Base-by-base conservation (phyloP, 495 filamentous ascomycete species). In the Penicillium riverlandense region DNA sequence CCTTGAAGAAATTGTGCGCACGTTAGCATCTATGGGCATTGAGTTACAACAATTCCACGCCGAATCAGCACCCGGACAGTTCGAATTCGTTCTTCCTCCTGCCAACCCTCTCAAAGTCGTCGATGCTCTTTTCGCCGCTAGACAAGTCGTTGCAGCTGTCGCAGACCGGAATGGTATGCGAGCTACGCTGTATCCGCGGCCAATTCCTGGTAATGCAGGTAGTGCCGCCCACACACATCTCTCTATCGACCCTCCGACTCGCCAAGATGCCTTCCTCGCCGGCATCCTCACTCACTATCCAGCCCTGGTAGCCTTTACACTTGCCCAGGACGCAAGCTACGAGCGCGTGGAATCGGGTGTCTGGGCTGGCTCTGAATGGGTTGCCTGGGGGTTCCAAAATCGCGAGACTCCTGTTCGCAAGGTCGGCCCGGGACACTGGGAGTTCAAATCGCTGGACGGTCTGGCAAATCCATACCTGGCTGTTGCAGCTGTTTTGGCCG, bases 111-210 rank as follows among this genome's bases (percentile, higher is more conserved):
- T 92, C 4, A 60, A 70, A 5, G 86, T 88, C 0, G 77, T 88
- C 35, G 89, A 94, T 63, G 74, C 74, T 1, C 72, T 95, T 6
- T 62, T 90, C 9, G 79, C 85, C 51, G 77, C 88, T 1, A 79
- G 87, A 1, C 79, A 88, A 49, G 77, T 83, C 36, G 78, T 95
- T 53, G 62, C 63, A 7, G 64, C 71, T 5, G 50, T 69, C 22
- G 61, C 58, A 27, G 63, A 67, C 22, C 43, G 49, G 22, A 55
- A 70, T 41, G 59, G 63, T 12, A 69, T 86, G 40, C 79, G 83
- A 1, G 80, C 88, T n/a, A 92, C 88, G 0, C 71, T 92, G 0
- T 74, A 87, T 48, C 90, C 90, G 0, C 85, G 84, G 29, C 86
- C 88, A 0, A 79, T 80, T 44, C 16, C 76, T 3, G 34, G 38